These are phyloP conservation scores for Anthracocystis setariae DNA, from an alignment of 1,284 basidiomycete genomes.

Conservation along the genomic window DNA sequence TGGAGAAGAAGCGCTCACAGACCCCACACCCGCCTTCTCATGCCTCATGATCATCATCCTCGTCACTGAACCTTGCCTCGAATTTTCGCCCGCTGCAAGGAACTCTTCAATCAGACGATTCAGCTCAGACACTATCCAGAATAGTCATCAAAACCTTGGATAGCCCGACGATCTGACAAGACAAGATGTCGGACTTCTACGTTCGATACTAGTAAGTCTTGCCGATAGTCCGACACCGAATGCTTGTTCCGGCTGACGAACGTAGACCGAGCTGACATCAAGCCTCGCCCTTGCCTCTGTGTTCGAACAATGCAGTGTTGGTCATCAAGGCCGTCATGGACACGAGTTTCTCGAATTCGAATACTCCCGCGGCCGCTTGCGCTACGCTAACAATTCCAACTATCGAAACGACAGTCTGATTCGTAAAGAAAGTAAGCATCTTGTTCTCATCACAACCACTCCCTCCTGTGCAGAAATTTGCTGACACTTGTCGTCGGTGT, in stretches of 20 bases:
- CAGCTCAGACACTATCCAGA: too few species aligned
- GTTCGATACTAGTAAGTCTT: constrained; percentile 66
- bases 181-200: constrained; percentile 64
- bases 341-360: constrained; percentile 91
- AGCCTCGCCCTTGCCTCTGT: background rate
- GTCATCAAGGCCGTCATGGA: constrained; percentile 65
- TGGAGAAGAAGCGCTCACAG: constrained; percentile 7
- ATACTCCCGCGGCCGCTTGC: constrained; percentile 91
- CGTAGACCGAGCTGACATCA: too few species aligned
- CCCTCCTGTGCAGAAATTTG: too few species aligned
- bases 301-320: constrained; percentile 44
- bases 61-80: background rate
- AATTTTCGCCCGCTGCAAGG: background rate
- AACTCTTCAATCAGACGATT: too few species aligned
- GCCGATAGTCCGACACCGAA: background rate
- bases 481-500: too few species aligned
- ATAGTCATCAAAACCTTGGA: background rate
- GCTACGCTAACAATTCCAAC: constrained; percentile 99
- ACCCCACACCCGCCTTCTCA: background rate
- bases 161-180: background rate
- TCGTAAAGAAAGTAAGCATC: constrained; percentile 89
- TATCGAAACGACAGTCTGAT: constrained; percentile 97
- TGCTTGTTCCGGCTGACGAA: too few species aligned
- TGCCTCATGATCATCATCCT: constrained; percentile 2
- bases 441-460: background rate